Percentiles rank a stretch among this genome's conserved stretches.
phyloP scores from a whole-genome alignment of 2,329 filamentous ascomycete species.

The Parasarocladium wereldwijsianum region DNA sequence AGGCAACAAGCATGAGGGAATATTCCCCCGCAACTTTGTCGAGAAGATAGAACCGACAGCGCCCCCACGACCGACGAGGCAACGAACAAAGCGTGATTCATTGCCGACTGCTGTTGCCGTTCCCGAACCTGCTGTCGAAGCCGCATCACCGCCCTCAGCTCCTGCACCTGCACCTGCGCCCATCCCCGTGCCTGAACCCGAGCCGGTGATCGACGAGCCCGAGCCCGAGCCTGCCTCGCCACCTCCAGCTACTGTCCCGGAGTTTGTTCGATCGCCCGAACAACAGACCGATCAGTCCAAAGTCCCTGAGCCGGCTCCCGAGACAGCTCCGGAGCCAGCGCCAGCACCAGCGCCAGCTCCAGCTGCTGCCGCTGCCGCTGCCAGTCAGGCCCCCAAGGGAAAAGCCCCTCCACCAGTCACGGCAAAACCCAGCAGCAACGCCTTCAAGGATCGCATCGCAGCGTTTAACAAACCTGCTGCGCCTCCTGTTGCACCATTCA shows the following conservation, averaged over 20 bases:
- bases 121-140: conserved; percentile 16
- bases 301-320: conserved; percentile 13
- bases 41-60: conserved; percentile 88
- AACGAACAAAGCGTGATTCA: conserved; percentile 48
- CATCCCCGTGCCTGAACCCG: conserved; percentile 17
- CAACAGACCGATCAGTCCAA: conserved; percentile 18
- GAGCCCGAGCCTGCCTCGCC: conserved; percentile 21
- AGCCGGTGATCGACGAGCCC: conserved; percentile 10
- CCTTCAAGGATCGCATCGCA: conserved; percentile 91
- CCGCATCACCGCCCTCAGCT: conserved; percentile 7
- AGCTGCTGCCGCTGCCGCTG: conserved; percentile 19
- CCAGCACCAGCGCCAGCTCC: conserved; percentile 26
- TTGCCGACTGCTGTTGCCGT: conserved; percentile 16
- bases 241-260: too few relatives aligned
- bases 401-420: conserved; percentile 49
- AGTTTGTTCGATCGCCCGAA: too few relatives aligned
- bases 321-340: conserved; percentile 10
- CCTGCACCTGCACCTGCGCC: conserved; percentile 12
- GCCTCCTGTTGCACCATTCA: conserved; percentile 79
- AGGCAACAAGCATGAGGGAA: conserved; percentile 64
- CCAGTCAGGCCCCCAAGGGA: conserved; percentile 19
- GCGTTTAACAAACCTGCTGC: conserved; percentile 89
- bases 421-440: conserved; percentile 61
- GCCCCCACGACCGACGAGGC: conserved; percentile 69
- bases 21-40: conserved; percentile 95